Base-by-base conservation (phyloP, 2,329 filamentous ascomycete species). In the Hymenoscyphus salicellus region DNA sequence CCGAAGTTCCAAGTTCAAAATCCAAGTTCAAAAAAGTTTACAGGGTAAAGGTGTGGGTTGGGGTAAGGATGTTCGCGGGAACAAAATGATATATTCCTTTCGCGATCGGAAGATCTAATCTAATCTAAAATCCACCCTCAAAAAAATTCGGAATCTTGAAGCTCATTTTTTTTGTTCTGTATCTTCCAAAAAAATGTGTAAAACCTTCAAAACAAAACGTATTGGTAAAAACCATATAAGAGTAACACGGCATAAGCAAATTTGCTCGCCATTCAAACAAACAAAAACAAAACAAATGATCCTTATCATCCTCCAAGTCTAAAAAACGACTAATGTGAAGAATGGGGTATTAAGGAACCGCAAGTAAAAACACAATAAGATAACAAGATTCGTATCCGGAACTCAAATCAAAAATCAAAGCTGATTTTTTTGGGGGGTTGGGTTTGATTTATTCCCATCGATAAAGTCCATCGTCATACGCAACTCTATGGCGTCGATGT, bases 401-500 rank as follows among this genome's bases (percentile, higher is more conserved):
- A 52, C 20, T 26, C 46, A 52, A 11, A 52, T 14, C 20, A 14
- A 26, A 26, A 38, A 11, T 14, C 46, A 23, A 11, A n/a, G 5
- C 16, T 11, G 10, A 10, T 26, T 11, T 14, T 38, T 38, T 49
- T 52, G 10, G 10, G n/a, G 41, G 41, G 17, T 16, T 2, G 41
- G 41, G 5, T 26, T 46, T 10, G 41, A 20, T 46, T 71, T 66
- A 73, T 58, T 72, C 72, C 66, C 68, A 75, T 30, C 72, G 59
- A 67, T 74, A 75, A 46, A 72, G 66, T 14, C 72, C 72, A 67
- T 74, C 69, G 55, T 72, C 71, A 62, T 74, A 75, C n/a, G 72
- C 55, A 52, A 74, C 70, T 49, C 72, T 57, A 52, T 69, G 67
- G 60, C 72, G 63, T 46, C 72, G 55, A 23, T 64, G 60, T 20